phyloP scores from a whole-genome alignment of 768 basidiomycete genomes.

The Cyathus striatus region DNA sequence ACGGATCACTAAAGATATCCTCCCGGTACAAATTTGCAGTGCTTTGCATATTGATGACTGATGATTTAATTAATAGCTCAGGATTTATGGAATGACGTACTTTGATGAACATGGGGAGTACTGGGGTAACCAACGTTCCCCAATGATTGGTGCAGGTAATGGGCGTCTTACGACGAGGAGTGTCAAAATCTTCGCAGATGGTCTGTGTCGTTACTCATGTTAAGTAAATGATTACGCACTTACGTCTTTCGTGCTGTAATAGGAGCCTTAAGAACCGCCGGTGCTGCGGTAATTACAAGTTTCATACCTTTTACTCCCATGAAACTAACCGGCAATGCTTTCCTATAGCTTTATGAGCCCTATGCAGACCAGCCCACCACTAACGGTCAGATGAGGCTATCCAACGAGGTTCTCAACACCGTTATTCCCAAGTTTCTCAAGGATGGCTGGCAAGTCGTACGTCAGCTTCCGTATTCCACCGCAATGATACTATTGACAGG shows the following conservation, averaged over 20 bases:
- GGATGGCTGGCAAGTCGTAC: conserved; percentile 89
- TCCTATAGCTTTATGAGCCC: conserved; percentile 64
- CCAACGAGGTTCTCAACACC: conserved; percentile 53
- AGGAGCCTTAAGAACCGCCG: conserved; percentile 87
- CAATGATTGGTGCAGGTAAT: conserved; percentile 52
- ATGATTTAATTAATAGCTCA: conserved; percentile 37
- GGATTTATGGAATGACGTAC: conserved; percentile 74
- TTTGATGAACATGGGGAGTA: conserved; percentile 64
- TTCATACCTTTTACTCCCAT: not conserved
- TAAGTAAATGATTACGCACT: not conserved
- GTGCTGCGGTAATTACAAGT: conserved; percentile 67
- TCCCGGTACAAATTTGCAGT: not conserved
- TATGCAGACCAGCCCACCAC: conserved; percentile 77
- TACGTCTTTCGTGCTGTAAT: conserved; percentile 7
- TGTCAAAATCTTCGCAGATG: conserved; percentile 76
- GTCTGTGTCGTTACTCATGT: conserved; percentile 21
- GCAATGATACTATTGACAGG: not conserved
- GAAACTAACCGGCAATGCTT: conserved; percentile 5
- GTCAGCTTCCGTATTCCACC: conserved; percentile 16
- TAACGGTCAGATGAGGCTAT: conserved; percentile 73
- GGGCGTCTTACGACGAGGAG: conserved; percentile 67
- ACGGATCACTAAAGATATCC: not conserved
- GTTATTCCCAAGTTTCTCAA: conserved; percentile 66
- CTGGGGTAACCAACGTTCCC: conserved; percentile 64
- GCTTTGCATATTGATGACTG: not conserved